Conservation (phyloP, 2,329 filamentous ascomycete species). For the Penicillium palitans region DNA sequence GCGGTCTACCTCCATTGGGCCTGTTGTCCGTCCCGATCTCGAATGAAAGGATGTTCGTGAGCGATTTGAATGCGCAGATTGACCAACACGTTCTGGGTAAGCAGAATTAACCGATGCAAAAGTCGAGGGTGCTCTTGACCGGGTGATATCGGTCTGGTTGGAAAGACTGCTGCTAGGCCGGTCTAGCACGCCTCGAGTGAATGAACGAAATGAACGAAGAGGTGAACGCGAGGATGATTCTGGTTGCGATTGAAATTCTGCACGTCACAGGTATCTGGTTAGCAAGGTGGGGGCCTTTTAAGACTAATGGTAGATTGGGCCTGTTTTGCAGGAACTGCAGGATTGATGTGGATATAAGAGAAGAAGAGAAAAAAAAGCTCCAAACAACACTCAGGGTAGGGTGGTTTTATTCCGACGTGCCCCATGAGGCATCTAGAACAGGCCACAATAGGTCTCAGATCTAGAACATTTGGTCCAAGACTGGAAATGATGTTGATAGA, state of each 20-base stretch:
- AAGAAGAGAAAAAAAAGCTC: neutral
- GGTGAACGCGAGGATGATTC: conserved; percentile 38
- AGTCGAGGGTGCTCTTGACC: conserved; percentile 29
- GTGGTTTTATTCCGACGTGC: neutral
- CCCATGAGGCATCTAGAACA: conserved; percentile 5
- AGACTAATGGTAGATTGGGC: neutral
- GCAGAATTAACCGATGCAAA: conserved; percentile 24
- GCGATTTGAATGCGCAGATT: conserved; percentile 30
- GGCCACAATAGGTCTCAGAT: conserved; percentile 21
- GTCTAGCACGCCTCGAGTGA: conserved; percentile 29
- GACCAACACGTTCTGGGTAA: conserved; percentile 18
- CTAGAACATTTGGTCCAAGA: conserved; percentile 14
- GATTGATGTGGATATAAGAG: conserved; percentile 7
- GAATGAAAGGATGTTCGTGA: conserved; percentile 41
- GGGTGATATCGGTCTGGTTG: conserved; percentile 28
- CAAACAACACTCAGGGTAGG: conserved; percentile 4
- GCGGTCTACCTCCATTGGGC: conserved; percentile 72
- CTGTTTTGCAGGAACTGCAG: neutral
- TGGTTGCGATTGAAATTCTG: conserved; percentile 33
- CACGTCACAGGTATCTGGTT: conserved; percentile 23
- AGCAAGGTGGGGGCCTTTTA: conserved; percentile 23
- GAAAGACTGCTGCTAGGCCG: conserved; percentile 34
- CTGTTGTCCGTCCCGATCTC: conserved; percentile 54
- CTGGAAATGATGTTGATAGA: neutral
- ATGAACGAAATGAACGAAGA: conserved; percentile 34